Percentiles rank a stretch among this genome's conserved stretches.
Conservation (phyloP, 257 asterid genomes). For the Capsicum rhomboideum region DNA sequence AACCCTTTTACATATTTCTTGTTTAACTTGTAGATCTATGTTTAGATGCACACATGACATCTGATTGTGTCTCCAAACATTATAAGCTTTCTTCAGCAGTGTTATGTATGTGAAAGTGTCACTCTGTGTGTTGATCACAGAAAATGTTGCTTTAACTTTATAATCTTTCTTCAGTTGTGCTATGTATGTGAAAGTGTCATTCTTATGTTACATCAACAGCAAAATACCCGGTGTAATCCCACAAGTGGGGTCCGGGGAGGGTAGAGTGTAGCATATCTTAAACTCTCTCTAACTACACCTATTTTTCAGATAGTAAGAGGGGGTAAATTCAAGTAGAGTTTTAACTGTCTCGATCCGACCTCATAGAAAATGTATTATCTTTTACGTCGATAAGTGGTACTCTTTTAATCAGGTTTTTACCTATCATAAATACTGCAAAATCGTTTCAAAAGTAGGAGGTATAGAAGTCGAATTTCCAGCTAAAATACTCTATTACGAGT, state of each 20-base stretch:
- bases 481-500: background rate
- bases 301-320: background rate
- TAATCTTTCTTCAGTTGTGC: background rate
- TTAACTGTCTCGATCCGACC: too few relatives aligned
- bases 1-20: background rate
- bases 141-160: too few relatives aligned
- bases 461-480: background rate
- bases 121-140: too few relatives aligned
- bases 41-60: background rate
- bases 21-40: background rate
- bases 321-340: background rate
- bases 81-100: background rate
- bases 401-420: background rate
- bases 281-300: background rate
- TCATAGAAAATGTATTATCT: background rate
- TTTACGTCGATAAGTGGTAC: background rate
- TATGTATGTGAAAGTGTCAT: background rate
- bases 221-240: too few relatives aligned
- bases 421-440: background rate
- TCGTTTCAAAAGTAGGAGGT: background rate
- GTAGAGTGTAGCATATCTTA: too few relatives aligned
- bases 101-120: background rate
- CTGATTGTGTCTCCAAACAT: background rate
- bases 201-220: background rate
- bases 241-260: too few relatives aligned